A percentile compares a stretch with the other conserved stretches of the same genome.
These are phyloP conservation scores for Babesia microti DNA, from an alignment of 169 alveolate genomes.

Conservation along the genomic window DNA sequence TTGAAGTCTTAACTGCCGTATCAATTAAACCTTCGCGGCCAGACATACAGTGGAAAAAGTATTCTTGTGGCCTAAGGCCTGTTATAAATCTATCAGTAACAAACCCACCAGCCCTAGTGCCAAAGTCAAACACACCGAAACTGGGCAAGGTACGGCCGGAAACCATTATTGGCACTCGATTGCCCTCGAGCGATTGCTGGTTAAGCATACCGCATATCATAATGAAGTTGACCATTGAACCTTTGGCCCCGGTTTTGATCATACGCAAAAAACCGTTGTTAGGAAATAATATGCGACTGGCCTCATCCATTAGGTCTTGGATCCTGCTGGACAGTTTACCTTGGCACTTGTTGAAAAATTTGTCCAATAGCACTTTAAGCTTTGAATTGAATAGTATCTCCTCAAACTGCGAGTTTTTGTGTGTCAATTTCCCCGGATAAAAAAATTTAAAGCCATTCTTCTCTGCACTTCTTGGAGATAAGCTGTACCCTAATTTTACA, in stretches of 20 bases:
- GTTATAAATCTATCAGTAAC: conserved; percentile 92
- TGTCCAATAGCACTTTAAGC: no score
- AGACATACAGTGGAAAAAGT: conserved; percentile 98
- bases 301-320: no score
- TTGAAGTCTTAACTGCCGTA: conserved; percentile 95
- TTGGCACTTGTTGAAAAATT: no score
- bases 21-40: conserved; percentile 99
- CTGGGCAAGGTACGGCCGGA: conserved; percentile 89
- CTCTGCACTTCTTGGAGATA: no score
- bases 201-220: conserved; percentile 87
- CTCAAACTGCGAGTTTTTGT: no score
- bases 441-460: no score
- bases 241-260: conserved; percentile 97
- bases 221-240: conserved; percentile 85
- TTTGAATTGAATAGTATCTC: no score
- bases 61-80: conserved; percentile 94
- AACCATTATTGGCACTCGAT: conserved; percentile 89
- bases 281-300: conserved; percentile 88
- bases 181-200: conserved; percentile 91
- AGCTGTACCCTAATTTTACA: no score
- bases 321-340: no score
- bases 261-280: conserved; percentile 88
- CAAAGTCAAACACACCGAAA: conserved; percentile 86
- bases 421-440: no score
- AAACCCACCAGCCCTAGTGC: conserved; percentile 91